A percentile compares a stretch with the other conserved stretches of the same genome.
Conservation (phyloP, 2,329 filamentous ascomycete species). For the Aspergillus pseudoviridinutans region DNA sequence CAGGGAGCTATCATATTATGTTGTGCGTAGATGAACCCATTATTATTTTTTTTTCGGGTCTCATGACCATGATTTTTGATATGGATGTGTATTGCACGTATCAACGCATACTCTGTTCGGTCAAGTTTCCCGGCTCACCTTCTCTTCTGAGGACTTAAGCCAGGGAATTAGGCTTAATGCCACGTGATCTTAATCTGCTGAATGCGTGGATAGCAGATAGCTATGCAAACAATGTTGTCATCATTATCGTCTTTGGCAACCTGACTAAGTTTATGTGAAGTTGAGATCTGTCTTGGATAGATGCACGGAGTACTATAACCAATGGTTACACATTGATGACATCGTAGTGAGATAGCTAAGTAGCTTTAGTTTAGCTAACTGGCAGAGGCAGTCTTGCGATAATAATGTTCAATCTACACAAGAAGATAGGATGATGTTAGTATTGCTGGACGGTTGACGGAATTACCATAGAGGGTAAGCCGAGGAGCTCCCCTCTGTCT, state of each 20-base stretch:
- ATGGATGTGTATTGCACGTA: background rate
- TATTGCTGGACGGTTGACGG: slow-evolving; percentile 16
- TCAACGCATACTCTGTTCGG: background rate
- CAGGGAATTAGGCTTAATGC: background rate
- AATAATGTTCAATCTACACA: background rate
- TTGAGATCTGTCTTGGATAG: too few species aligned
- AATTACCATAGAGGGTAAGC: slow-evolving; percentile 30
- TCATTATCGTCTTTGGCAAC: background rate
- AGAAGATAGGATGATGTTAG: too few species aligned
- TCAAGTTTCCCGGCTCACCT: background rate
- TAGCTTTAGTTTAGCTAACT: background rate
- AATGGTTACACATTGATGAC: slow-evolving; percentile 3
- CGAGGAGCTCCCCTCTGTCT: slow-evolving; percentile 13
- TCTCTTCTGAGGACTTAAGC: background rate
- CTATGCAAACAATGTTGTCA: background rate
- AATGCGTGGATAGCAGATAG: too few species aligned
- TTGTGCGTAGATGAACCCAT: background rate
- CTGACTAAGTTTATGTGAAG: too few species aligned
- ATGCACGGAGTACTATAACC: background rate
- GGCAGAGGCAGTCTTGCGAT: background rate
- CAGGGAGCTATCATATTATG: slow-evolving; percentile 7
- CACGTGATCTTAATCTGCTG: background rate
- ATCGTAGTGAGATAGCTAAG: background rate
- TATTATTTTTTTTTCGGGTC: slow-evolving; percentile 24
- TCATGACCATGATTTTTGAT: slow-evolving; percentile 18